Base-by-base conservation (phyloP, 768 basidiomycete genomes). In the Suillus ampliporus region DNA sequence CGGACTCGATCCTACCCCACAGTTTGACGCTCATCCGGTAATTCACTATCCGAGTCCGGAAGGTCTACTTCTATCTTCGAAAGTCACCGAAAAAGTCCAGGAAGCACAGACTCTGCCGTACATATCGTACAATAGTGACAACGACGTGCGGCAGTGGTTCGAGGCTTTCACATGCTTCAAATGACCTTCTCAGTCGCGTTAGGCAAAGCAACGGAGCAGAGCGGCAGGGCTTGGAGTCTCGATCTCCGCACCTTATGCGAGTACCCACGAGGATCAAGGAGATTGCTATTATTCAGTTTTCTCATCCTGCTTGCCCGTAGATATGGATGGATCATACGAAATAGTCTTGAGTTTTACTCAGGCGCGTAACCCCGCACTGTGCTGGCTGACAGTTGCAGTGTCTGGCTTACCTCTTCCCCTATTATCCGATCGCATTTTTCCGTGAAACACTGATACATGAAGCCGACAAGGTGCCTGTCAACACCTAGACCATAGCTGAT, bases 181-280 rank as follows among this genome's bases (percentile, higher is more conserved):
- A 28, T 43, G 38, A 40, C 38, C 38, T 40, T 41, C 40, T 41
- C 40, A 41, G 44, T 17, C 53, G 35, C 37, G 54, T 37, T 64
- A 35, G 15, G 58, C 19, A 58, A 34, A 5, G 34, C 41, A 46
- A 44, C 60, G 53, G 59, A 47, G 60, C 53, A 68, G 60, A 61
- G 47, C n/a, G n/a, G n/a, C 53, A 66, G 43, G 51, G 50, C 19
- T 46, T 64, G 61, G 57, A 26, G 40, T 35, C 28, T 57, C 14
- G 53, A 60, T 66, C 47, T 58, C 61, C 53, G 58, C 51, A 46
- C 40, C 64, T 63, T 47, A 59, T 61, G 65, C 61, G 63, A 68
- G 53, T 63, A 70, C 69, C 69, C 68, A 69, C 69, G 68, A 67
- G 37, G 64, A 58, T 67, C 68, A 65, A 67, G 66, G 66, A 68